Evolutionary conservation across 1,139 yeast species (phyloP).

Genomic region (Hyphopichia khmerensis): DNA sequence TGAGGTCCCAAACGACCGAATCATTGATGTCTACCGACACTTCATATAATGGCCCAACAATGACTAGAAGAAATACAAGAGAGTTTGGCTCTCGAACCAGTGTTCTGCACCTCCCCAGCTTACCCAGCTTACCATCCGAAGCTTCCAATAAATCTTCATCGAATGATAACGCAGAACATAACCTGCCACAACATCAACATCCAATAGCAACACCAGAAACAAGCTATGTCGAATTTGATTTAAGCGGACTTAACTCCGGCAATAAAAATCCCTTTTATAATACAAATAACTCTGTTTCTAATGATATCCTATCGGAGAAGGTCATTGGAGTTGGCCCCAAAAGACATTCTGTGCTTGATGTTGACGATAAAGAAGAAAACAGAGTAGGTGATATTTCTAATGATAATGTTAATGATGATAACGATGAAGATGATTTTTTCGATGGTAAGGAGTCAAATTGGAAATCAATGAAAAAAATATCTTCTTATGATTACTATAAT

Average conservation of each 20-base stretch:
- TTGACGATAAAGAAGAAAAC: neutral
- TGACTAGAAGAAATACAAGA: neutral
- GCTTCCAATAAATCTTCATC: slow-evolving; percentile 4
- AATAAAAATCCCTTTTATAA: slow-evolving; percentile 5
- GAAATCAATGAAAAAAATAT: slow-evolving; percentile 54
- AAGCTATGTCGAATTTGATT: slow-evolving; percentile 36
- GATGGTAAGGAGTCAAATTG: slow-evolving; percentile 35
- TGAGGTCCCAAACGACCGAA: slow-evolving; percentile 1
- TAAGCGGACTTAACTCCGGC: slow-evolving; percentile 13
- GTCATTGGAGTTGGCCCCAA: slow-evolving; percentile 3
- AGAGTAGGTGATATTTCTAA: neutral
- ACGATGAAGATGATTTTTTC: slow-evolving; percentile 33
- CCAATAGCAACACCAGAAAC: slow-evolving; percentile 9
- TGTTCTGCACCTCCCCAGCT: slow-evolving; percentile 18
- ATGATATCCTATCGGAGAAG: slow-evolving; percentile 6
- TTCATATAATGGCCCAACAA: neutral
- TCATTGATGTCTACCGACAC: slow-evolving; percentile 1
- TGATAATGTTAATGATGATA: neutral
- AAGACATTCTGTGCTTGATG: neutral
- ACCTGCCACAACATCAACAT: slow-evolving; percentile 1
- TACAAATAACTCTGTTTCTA: slow-evolving; percentile 1
- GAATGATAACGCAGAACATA: neutral
- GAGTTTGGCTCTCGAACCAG: slow-evolving; percentile 16
- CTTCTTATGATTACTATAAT: slow-evolving; percentile 52
- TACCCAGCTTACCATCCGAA: slow-evolving; percentile 12